These are phyloP conservation scores for Epipyxis sp. DNA, from an alignment of 108 stramenopile species.

Conservation along the genomic window DNA sequence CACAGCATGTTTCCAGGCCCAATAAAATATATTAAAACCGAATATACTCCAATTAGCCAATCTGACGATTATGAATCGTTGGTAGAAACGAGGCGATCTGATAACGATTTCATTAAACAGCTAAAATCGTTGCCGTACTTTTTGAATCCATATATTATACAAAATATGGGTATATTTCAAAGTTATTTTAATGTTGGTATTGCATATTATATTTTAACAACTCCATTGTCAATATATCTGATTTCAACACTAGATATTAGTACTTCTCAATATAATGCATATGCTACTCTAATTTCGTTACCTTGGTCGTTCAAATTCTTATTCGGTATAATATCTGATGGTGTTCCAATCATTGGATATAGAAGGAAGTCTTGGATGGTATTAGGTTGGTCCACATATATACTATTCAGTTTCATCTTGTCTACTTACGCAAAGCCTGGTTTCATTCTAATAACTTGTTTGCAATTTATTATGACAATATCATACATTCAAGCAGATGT, in stretches of 20 bases:
- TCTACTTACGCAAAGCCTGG: not conserved
- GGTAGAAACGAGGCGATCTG: no score
- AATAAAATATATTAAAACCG: no score
- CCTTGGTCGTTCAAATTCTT: slow-evolving; percentile 57
- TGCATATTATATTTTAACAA: slow-evolving; percentile 41
- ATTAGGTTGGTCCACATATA: slow-evolving; percentile 57
- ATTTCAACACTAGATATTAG: slow-evolving; percentile 39
- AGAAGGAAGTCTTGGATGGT: slow-evolving; percentile 63
- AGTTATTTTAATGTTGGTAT: slow-evolving; percentile 26
- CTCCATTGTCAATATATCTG: slow-evolving; percentile 43
- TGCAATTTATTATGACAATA: not conserved
- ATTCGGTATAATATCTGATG: slow-evolving; percentile 62
- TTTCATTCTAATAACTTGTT: not conserved
- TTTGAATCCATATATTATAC: not conserved
- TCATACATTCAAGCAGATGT: slow-evolving; percentile 64
- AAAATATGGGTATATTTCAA: not conserved
- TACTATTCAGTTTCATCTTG: not conserved
- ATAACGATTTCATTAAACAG: no score
- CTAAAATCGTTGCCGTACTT: not conserved
- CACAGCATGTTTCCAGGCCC: no score
- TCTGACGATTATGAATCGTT: no score
- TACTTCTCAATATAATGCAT: slow-evolving; percentile 34
- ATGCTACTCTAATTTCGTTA: slow-evolving; percentile 33
- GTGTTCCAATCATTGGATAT: slow-evolving; percentile 55
- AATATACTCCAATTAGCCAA: no score